Evolutionary conservation across 352 stramenopile genomes (phyloP), one percentile per base, ranked within the genome.

Genomic region (Globisporangium irregulare): DNA sequence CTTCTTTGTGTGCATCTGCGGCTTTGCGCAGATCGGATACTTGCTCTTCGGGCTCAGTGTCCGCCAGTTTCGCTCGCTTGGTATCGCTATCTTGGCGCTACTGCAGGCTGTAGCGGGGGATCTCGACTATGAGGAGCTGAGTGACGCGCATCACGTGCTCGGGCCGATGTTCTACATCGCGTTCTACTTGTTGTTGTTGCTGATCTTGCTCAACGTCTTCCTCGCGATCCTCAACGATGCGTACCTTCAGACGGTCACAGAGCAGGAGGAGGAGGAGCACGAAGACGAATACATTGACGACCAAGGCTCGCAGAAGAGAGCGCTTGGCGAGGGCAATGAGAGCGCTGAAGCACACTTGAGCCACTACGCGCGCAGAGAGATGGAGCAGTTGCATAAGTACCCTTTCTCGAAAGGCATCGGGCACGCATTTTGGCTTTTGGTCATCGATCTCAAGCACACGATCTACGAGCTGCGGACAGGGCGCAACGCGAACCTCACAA

Each of bases 151-250:
- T 54, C 68, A 60, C 5, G 73, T 78, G 51, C 71, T 89, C 1
- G 86, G 83, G 0, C 86, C 86, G 56, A 63, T 92, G 5, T 93
- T 86, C 70, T 93, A 89, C 65, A 75, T 91, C 25, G 57, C 75
- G 55, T 93, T 87, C 69, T 93, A 92, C 68, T 61, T 92, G 53
- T 61, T 92, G 48, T 62, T 93, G 59, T 61, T 92, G 51, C 69
- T 93, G 9, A 79, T 93, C 18, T 54, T 90, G 53, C 74, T 91
- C 62, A 93, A 93, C 48, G 80, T 93, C 9, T 91, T 92, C 53
- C 71, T 89, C 7, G 84, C 84, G 27, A 90, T 93, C 46, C 67
- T 93, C 14, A 91, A 91, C 38, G 86, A 92, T 66, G 84, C 84
- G 34, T 93, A 91, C 63, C 67, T 87, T 57, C 82, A 91, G 63